Base-by-base conservation (phyloP, 352 stramenopile species). In the Globisporangium nagaii region DNA sequence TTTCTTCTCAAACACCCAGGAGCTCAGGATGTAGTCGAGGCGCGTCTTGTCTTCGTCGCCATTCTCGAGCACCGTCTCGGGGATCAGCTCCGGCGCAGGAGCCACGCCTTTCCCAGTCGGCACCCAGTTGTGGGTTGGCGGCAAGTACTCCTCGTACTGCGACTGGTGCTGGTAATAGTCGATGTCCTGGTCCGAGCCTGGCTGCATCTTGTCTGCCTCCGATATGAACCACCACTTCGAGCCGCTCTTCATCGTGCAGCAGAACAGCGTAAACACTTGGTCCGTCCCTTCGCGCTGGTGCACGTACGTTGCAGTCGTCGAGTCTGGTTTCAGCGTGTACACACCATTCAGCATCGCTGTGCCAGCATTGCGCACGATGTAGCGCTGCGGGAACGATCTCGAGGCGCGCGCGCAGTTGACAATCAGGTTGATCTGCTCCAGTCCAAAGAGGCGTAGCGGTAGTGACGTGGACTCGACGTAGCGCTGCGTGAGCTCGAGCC, bases 151-250 rank as follows among this genome's bases (percentile, higher is more conserved):
- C 68, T 99, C 94, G 48, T 95, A 80, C 54, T 88, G 76, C 3
- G 91, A 98, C 66, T 98, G 96, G 60, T 99, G 94, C 66, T 99
- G 95, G 68, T 99, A 99, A 68, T 99, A 99, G 68, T 99, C 96
- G 60, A 98, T 95, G 71, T 99, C 97, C 62, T 98, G 95, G 65
- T 99, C 96, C 7, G 97, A 98, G 25, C 97, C 97, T 31, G 96
- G 96, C 57, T 98, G 90, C 65, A 97, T 90, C 58, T 96, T 88
- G 65, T 99, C 97, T 1, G 96, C 96, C 62, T 98, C 95, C 24
- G 92, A 98, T 41, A 99, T 95, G 66, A 99, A 99, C 97, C 97
- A 99, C 96, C 96, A 99, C 73, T 98, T 98, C 35, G 97, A 86
- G 5, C 97, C 94, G 51, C 90, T 98, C 59, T 98, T 96, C 96